phyloP scores from a whole-genome alignment of 352 stramenopile genomes.

The Phytopythium cucurbitacearum region DNA sequence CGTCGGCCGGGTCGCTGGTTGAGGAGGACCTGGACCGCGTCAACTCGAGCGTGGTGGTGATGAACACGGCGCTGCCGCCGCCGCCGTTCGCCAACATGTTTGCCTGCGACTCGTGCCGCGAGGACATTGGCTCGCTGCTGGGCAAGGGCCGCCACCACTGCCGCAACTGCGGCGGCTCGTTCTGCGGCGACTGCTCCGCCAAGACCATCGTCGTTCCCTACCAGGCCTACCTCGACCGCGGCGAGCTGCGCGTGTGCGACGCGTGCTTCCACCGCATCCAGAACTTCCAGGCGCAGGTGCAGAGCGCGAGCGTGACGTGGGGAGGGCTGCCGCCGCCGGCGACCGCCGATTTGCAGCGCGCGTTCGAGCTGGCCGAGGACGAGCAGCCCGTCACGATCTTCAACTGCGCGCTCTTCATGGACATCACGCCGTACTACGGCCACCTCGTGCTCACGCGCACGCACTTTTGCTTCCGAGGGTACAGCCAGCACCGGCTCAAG shows the following conservation, averaged over 20 bases:
- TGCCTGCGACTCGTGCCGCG: slow-evolving; percentile 60
- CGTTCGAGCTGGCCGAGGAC: slow-evolving; percentile 39
- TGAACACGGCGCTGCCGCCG: slow-evolving; percentile 48
- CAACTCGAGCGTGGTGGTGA: slow-evolving; percentile 37
- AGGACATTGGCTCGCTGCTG: slow-evolving; percentile 71
- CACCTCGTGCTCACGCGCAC: slow-evolving; percentile 70
- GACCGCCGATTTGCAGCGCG: slow-evolving; percentile 21
- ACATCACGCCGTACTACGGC: slow-evolving; percentile 67
- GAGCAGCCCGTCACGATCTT: slow-evolving; percentile 63
- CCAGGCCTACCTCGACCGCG: slow-evolving; percentile 48
- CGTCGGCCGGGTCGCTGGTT: slow-evolving; percentile 27
- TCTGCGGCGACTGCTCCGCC: slow-evolving; percentile 56
- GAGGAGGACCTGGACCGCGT: slow-evolving; percentile 43
- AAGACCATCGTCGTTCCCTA: slow-evolving; percentile 57
- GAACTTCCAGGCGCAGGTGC: slow-evolving; percentile 64
- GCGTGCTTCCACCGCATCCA: slow-evolving; percentile 66
- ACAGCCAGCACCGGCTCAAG: slow-evolving; percentile 33
- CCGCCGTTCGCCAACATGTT: slow-evolving; percentile 79
- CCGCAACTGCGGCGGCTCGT: slow-evolving; percentile 76
- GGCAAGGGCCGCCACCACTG: slow-evolving; percentile 73
- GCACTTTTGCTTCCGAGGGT: slow-evolving; percentile 62
- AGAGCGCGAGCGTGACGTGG: slow-evolving; percentile 60
- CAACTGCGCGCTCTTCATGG: slow-evolving; percentile 72
- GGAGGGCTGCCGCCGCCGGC: slow-evolving; percentile 43
- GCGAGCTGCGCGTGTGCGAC: slow-evolving; percentile 69